phyloP scores from a whole-genome alignment of 2,329 filamentous ascomycete species.

The Cercospora sp. region DNA sequence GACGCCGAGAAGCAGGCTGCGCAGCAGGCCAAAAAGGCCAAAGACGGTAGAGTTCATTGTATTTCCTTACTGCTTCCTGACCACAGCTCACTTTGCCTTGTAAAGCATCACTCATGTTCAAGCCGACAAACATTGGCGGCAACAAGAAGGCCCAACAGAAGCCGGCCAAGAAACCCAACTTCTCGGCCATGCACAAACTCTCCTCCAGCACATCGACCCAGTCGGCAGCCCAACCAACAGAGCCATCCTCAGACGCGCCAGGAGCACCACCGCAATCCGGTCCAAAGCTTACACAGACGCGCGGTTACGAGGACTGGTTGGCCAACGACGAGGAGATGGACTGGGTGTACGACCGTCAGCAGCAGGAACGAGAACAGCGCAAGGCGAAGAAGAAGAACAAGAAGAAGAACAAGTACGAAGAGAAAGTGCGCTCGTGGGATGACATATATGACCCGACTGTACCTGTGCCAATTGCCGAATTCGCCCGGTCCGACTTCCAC shows the following conservation, averaged over 20 bases:
- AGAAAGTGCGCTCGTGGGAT: slow-evolving; percentile 67
- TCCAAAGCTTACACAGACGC: slow-evolving; percentile 44
- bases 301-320: slow-evolving; percentile 76
- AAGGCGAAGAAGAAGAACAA: slow-evolving; percentile 74
- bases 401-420: slow-evolving; percentile 54
- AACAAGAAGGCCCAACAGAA: slow-evolving; percentile 52
- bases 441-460: slow-evolving; percentile 83
- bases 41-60: slow-evolving; percentile 58
- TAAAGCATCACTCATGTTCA: slow-evolving; percentile 73
- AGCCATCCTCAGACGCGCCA: slow-evolving; percentile 30
- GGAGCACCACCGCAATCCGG: slow-evolving; percentile 24
- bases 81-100: slow-evolving; percentile 50
- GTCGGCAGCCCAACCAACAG: slow-evolving; percentile 27
- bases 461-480: slow-evolving; percentile 83
- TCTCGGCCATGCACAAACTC: slow-evolving; percentile 41
- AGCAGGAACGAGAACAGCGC: slow-evolving; percentile 70
- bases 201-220: slow-evolving; percentile 30
- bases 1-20: slow-evolving; percentile 52
- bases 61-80: slow-evolving; percentile 37
- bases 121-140: slow-evolving; percentile 66
- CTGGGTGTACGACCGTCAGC: slow-evolving; percentile 45
- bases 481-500: slow-evolving; percentile 79
- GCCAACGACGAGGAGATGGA: slow-evolving; percentile 78
- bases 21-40: slow-evolving; percentile 53
- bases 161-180: slow-evolving; percentile 57